These are phyloP conservation scores for Colletotrichum filicis DNA, from an alignment of 2,329 filamentous ascomycete species.

Conservation along the genomic window DNA sequence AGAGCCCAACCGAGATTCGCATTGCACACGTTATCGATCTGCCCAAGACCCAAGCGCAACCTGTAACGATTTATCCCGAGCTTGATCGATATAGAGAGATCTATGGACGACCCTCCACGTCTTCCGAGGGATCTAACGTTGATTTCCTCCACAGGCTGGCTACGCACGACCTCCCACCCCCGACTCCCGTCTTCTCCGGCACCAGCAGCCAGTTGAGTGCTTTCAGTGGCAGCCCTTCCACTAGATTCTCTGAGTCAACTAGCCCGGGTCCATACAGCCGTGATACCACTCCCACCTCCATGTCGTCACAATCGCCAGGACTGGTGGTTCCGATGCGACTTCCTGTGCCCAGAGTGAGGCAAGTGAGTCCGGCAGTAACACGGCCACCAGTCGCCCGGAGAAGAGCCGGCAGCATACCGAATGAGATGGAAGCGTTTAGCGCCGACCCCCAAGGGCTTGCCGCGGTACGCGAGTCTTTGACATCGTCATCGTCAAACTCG, in stretches of 20 bases:
- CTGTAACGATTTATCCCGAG: slow-evolving; percentile 66
- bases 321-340: slow-evolving; percentile 61
- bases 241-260: slow-evolving; percentile 78
- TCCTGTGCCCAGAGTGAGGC: slow-evolving; percentile 59
- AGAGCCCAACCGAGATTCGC: slow-evolving; percentile 57
- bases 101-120: slow-evolving; percentile 47
- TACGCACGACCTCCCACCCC: slow-evolving; percentile 74
- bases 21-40: slow-evolving; percentile 54
- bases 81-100: slow-evolving; percentile 69
- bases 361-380: slow-evolving; percentile 65
- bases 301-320: slow-evolving; percentile 79
- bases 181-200: slow-evolving; percentile 71
- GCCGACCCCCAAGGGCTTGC: slow-evolving; percentile 69
- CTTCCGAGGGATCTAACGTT: slow-evolving; percentile 47
- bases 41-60: slow-evolving; percentile 49
- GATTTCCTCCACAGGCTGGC: slow-evolving; percentile 67
- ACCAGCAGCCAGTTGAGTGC: slow-evolving; percentile 66
- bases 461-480: slow-evolving; percentile 75
- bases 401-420: slow-evolving; percentile 64
- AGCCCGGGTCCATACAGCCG: slow-evolving; percentile 78
- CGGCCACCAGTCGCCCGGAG: slow-evolving; percentile 71
- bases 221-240: slow-evolving; percentile 78
- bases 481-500: slow-evolving; percentile 78
- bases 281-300: slow-evolving; percentile 82
- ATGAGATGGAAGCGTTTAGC: slow-evolving; percentile 57